These are phyloP conservation scores for Cyclotella atomus DNA, from an alignment of 108 stramenopile genomes.

Conservation along the genomic window DNA sequence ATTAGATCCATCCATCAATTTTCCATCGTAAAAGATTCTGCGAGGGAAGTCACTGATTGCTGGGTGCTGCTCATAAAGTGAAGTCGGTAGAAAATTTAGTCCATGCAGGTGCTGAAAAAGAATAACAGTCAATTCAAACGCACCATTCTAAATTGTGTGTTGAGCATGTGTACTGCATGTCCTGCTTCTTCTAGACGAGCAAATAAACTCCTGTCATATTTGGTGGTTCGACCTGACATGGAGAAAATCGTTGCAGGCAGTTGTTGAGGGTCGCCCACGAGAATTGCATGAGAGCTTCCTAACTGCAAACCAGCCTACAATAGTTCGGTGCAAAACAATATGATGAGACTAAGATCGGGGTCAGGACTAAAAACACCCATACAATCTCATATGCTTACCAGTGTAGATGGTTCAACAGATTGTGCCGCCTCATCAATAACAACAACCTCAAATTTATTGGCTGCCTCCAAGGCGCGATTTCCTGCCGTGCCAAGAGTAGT, in stretches of 20 bases:
- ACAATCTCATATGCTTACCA: constrained; percentile 40
- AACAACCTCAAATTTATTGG: constrained; percentile 93
- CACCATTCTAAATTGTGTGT: constrained; percentile 95
- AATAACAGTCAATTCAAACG: background rate
- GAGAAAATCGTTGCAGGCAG: constrained; percentile 98
- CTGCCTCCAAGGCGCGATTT: constrained; percentile 77
- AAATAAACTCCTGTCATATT: constrained; percentile 95
- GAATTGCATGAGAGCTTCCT: constrained; percentile 84
- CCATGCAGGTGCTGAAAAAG: background rate
- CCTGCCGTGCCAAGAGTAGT: constrained; percentile 96
- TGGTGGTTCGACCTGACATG: constrained; percentile 74
- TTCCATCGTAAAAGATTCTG: constrained; percentile 86
- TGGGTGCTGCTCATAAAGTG: constrained; percentile 62
- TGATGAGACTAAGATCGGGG: background rate
- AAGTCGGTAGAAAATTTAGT: background rate
- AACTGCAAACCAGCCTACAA: constrained; percentile 82
- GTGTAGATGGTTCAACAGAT: constrained; percentile 93
- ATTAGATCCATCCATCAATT: constrained; percentile 82
- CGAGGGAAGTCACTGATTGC: constrained; percentile 89
- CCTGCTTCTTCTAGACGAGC: constrained; percentile 95
- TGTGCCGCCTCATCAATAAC: constrained; percentile 99
- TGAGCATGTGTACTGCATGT: constrained; percentile 90
- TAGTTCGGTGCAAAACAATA: background rate
- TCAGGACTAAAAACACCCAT: background rate
- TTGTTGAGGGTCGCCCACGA: constrained; percentile 97